Conservation (phyloP, 495 filamentous ascomycete genomes). For the Hypoxylon lienhwacheense region DNA sequence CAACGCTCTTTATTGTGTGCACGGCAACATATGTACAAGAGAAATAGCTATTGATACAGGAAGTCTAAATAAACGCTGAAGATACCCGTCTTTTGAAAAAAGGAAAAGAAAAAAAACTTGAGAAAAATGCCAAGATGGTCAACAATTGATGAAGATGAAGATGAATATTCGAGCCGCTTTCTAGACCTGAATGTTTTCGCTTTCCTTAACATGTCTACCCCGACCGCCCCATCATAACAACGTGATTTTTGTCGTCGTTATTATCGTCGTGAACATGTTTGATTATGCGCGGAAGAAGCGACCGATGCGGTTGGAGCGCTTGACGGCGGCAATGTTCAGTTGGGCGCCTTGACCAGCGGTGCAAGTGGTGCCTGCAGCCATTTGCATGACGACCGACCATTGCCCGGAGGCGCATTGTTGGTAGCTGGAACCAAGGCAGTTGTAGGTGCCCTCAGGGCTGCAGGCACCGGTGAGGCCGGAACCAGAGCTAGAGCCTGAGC, state of each 20-base stretch:
- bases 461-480: slow-evolving; percentile 37
- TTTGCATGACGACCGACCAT: slow-evolving; percentile 44
- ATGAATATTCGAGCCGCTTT: background rate
- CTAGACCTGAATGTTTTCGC: no score
- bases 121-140: background rate
- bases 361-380: slow-evolving; percentile 47
- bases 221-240: slow-evolving; percentile 3
- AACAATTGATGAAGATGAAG: background rate
- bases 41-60: no score
- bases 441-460: slow-evolving; percentile 48
- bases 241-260: no score
- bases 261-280: no score
- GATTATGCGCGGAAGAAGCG: slow-evolving; percentile 37
- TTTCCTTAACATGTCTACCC: background rate
- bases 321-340: slow-evolving; percentile 38
- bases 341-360: slow-evolving; percentile 36
- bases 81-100: background rate
- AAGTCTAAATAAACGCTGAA: slow-evolving; percentile 7
- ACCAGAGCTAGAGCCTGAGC: slow-evolving; percentile 24
- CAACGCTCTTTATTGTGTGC: no score
- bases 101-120: background rate
- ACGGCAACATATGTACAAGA: no score
- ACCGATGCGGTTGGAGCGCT: slow-evolving; percentile 22
- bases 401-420: slow-evolving; percentile 50
- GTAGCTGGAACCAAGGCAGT: slow-evolving; percentile 48